Percentiles rank a stretch among this genome's conserved stretches.
These are phyloP conservation scores for Dryas octopetala DNA, from an alignment of 306 rosid species.

Conservation along the genomic window DNA sequence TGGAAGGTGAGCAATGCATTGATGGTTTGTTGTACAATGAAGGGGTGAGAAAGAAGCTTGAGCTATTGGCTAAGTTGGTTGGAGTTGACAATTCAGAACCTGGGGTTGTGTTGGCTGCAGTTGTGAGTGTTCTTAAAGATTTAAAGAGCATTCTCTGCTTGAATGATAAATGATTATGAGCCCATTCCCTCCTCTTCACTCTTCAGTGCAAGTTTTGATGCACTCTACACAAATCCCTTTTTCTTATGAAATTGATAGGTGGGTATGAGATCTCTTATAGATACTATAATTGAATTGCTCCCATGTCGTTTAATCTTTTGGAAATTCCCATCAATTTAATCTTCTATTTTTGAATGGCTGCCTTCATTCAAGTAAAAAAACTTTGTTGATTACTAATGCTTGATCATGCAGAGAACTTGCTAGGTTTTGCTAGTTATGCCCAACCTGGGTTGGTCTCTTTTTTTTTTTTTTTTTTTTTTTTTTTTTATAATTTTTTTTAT, in stretches of 20 bases:
- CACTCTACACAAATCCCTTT: background rate
- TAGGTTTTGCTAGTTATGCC: too few relatives aligned
- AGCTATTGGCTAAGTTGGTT: background rate
- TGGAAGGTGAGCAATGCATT: background rate
- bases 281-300: background rate
- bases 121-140: background rate
- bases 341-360: too few relatives aligned
- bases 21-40: background rate
- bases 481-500: too few relatives aligned
- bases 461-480: too few relatives aligned
- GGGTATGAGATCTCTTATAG: background rate
- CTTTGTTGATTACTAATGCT: too few relatives aligned
- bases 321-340: too few relatives aligned
- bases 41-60: background rate
- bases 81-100: background rate
- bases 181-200: background rate
- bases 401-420: too few relatives aligned
- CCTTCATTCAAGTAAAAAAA: too few relatives aligned
- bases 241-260: too few relatives aligned
- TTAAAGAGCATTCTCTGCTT: background rate
- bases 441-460: too few relatives aligned
- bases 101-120: background rate
- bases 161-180: too few relatives aligned
- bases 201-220: background rate
- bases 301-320: background rate